Base-by-base conservation (phyloP, 1,284 basidiomycete species). In the Mycosarcoma maydis region DNA sequence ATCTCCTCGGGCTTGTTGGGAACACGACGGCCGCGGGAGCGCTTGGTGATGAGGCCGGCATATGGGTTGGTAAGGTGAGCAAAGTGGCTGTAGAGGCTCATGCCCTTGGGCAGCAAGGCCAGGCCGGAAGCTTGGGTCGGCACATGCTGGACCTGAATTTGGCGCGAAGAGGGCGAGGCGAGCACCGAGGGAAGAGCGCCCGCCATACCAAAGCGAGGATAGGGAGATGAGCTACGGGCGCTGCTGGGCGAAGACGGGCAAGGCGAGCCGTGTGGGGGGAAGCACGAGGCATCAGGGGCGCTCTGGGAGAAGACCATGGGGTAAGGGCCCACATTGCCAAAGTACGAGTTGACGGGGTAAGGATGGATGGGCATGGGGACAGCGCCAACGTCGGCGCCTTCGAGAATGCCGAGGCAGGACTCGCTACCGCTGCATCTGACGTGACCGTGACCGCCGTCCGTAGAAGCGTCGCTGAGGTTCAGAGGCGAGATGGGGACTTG, bases 1-100 rank as follows among this genome's bases (percentile, higher is more conserved):
- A 78, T 68, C 68, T 77, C 75, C 44, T 76, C 69, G 27, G 75
- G 75, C 53, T 77, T 77, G 67, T 60, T 76, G 40, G 77, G 77
- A 34, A 78, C 77, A 19, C 75, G 67, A 22, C 77, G 64, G 20
- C 77, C 77, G 30, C 77, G 65, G 17, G 73, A 74, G 17, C 75
- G 64, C 59, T 77, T 77, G 26, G 77, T 78, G 65, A 78, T 78
- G 57, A 78, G 71, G 20, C 75, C 75, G 29, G 64, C 54, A 51
- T 74, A 74, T 7, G 67, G 64, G 46, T 74, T 68, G 30, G 59
- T 49, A 6, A 69, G 62, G 48, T 64, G 68, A 19, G 60, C 55
- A 49, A 70, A 57, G 49, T 55, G 66, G 33, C 36, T 56, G 50
- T 53, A 55, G 43, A 65, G 62, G 44, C 48, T 70, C 60, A 70